Evolutionary conservation across 1,139 yeast species (phyloP), one percentile per base, ranked within the genome.

Genomic region (Candida labiduridarum): DNA sequence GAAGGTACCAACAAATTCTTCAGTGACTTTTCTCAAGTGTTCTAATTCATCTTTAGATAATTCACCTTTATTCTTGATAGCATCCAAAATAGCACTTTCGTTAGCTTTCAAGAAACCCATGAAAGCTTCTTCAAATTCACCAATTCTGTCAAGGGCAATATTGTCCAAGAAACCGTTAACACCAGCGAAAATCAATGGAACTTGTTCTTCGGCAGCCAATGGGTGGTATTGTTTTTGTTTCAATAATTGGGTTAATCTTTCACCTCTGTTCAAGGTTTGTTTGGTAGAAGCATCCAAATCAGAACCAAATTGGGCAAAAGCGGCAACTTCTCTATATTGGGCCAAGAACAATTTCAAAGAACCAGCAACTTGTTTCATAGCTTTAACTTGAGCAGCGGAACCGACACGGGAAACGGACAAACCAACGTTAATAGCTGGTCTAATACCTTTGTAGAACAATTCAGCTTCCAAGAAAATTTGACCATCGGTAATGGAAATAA

Each of bases 271-370:
- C 78, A 95, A 87, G 71, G 99, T 95, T 83, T 91, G 97, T 85
- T 94, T 94, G 80, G 99, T 95, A 56, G 98, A 90, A 69, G 99
- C 98, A 80, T 95, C 99, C 79, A 95, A 87, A 80, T 95, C 99
- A 68, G 99, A 94, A 88, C 99, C 99, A 85, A 94, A 94, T 85
- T 94, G 99, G 69, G 99, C 99, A 80, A 94, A 94, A 69, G 99
- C 99, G 73, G 99, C 99, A 71, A 94, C 99, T 87, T 94, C 99
- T 90, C 99, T 94, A 89, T 94, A 94, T 85, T 94, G 99, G 70
- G 99, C 99, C 86, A 94, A 89, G 97, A 90, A 94, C 80, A 94
- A 89, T 82, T 94, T 94, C 82, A 94, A 88, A 66, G 99, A 95
- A 87, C 99, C 99, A 65, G 99, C 99, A 79, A 95, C 99, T 86